These are phyloP conservation scores for Eimeria brunetti DNA, from an alignment of 169 alveolate species.

Conservation along the genomic window DNA sequence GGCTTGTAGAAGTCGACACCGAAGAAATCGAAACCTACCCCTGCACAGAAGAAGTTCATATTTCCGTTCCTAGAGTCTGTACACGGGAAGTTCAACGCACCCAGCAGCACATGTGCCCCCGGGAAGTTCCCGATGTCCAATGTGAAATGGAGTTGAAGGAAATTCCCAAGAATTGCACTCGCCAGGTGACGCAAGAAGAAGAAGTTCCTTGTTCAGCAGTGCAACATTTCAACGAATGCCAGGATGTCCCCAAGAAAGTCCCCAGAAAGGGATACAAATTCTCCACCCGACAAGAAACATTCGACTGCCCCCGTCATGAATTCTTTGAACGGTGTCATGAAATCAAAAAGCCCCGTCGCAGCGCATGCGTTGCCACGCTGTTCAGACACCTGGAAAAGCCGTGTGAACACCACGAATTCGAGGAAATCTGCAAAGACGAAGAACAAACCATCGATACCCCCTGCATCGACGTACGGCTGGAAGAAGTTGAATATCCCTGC, in stretches of 20 bases:
- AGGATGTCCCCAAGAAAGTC: constrained; percentile 56
- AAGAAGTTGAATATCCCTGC: constrained; percentile 71
- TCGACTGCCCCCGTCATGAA: constrained; percentile 69
- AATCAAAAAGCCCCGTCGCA: constrained; percentile 64
- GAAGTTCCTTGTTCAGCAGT: constrained; percentile 72
- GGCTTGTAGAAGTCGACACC: constrained; percentile 36
- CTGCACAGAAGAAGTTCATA: constrained; percentile 73
- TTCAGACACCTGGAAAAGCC: constrained; percentile 70
- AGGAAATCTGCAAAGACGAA: constrained; percentile 50
- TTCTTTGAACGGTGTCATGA: constrained; percentile 72
- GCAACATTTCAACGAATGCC: constrained; percentile 56
- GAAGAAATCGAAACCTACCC: constrained; percentile 78
- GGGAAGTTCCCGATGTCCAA: constrained; percentile 60
- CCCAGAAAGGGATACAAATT: constrained; percentile 43
- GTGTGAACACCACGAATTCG: constrained; percentile 54
- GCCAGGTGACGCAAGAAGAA: constrained; percentile 70
- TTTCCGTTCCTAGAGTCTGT: constrained; percentile 72
- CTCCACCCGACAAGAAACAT: constrained; percentile 35
- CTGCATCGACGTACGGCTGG: constrained; percentile 53
- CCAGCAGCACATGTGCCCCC: constrained; percentile 58
- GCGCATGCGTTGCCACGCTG: constrained; percentile 57
- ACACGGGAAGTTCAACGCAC: constrained; percentile 34
- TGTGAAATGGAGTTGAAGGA: constrained; percentile 74
- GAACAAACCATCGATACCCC: constrained; percentile 61
- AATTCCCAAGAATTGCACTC: constrained; percentile 53